phyloP scores from a whole-genome alignment of 2,329 filamentous ascomycete species.

The Monosporascus sp. region DNA sequence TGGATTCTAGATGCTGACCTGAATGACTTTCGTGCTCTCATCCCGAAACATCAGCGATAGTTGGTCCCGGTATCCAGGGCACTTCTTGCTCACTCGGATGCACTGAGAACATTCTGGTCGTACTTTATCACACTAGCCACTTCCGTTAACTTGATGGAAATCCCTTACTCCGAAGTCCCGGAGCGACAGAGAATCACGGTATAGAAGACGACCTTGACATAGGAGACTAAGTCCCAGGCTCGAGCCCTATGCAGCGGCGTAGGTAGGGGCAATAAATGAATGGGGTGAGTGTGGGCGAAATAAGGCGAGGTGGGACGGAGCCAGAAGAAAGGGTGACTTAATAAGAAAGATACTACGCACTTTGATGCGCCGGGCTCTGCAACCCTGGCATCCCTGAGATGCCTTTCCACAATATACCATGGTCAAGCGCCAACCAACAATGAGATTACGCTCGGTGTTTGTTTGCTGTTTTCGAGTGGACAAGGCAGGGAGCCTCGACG shows the following conservation, averaged over 20 bases:
- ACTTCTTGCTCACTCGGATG: conserved; percentile 52
- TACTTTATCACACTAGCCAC: conserved; percentile 53
- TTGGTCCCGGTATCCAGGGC: conserved; percentile 60
- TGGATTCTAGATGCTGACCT: conserved; percentile 8
- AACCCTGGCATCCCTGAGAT: conserved; percentile 50
- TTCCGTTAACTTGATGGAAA: conserved; percentile 9
- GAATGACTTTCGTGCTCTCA: conserved; percentile 58
- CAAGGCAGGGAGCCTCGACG: conserved; percentile 1
- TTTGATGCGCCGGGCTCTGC: conserved; percentile 50
- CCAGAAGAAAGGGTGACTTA: background rate
- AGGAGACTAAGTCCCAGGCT: background rate
- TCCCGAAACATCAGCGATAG: conserved; percentile 62
- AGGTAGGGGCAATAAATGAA: background rate
- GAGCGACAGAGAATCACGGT: conserved; percentile 2
- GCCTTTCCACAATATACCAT: conserved; percentile 56
- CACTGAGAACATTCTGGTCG: conserved; percentile 59
- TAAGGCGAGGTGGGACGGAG: conserved; percentile 1
- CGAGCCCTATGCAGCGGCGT: background rate
- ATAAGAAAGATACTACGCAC: conserved; percentile 29
- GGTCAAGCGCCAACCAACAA: conserved; percentile 6
- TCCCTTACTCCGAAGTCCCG: conserved; percentile 6
- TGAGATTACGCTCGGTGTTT: background rate
- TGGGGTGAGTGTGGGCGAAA: background rate
- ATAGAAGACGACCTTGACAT: background rate
- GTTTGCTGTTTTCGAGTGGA: background rate